Base-by-base conservation (phyloP, 768 basidiomycete species). In the Infundibulicybe gibba region DNA sequence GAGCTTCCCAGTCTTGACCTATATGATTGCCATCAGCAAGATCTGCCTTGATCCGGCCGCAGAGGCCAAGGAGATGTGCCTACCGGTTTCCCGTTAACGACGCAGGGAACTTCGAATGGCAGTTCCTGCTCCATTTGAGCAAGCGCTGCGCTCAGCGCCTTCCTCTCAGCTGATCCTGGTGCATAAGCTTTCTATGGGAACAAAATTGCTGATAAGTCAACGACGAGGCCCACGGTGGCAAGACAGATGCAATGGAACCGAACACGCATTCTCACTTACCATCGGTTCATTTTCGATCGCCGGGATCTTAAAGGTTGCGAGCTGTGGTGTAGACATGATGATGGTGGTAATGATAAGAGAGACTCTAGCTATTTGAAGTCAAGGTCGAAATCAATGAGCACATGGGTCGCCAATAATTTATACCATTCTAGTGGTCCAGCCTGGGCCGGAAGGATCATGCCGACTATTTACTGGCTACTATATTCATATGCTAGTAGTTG, bases 91-190 rank as follows among this genome's bases (percentile, higher is more conserved):
- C 97, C 97, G 55, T 97, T 90, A 52, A 98, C 79, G 52, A 98
- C 75, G 60, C 90, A 91, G 6, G 95, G 97, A 1, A 99, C 89
- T 59, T 97, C 87, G 63, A 93, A 93, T 2, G 94, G 94, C 6
- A 89, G 72, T 55, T 85, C 72, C 50, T 83, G 75, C 64, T 90
- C 77, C 87, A 97, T 89, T 74, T 91, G 75, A 6, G 68, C 60
- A 54, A 98, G 61, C 14, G 90, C 87, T 19, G 77, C 84, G 57
- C 85, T 70, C 45, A 98, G 72, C 2, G 70, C 85, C 20, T 67
- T 66, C 41, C 95, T 82, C 64, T 98, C 95, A 6, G 76, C 60
- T 0, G 92, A 88, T 44, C 86, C 90, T 15, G 81, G 78, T 1
- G 79, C 81, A 71, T 97, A 98, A 35, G 76, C 62, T 66, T 77